A percentile compares a stretch with the other conserved stretches of the same genome.
These are phyloP conservation scores for Chlorella sp. DNA, from an alignment of 139 green algal genomes.

Conservation along the genomic window DNA sequence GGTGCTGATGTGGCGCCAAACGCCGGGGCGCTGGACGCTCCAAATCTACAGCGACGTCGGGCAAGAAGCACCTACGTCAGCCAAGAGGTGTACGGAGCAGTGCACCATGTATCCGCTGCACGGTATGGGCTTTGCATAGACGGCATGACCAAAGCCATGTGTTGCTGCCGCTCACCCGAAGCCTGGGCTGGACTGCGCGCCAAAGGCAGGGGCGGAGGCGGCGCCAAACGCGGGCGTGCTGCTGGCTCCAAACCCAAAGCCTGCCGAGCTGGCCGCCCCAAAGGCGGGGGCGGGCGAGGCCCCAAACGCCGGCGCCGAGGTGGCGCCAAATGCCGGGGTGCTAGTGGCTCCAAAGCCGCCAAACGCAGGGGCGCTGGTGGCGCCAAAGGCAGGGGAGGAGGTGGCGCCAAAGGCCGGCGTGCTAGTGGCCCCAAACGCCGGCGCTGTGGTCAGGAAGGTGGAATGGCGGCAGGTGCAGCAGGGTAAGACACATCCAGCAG, in stretches of 20 bases:
- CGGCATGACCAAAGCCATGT: too few species aligned
- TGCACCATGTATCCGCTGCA: too few species aligned
- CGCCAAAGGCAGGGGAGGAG: slow-evolving; percentile 58
- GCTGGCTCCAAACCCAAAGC: slow-evolving; percentile 63
- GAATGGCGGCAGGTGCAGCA: background rate
- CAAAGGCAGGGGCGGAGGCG: slow-evolving; percentile 56
- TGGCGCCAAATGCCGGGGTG: slow-evolving; percentile 37
- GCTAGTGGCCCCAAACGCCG: slow-evolving; percentile 32
- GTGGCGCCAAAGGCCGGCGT: slow-evolving; percentile 43
- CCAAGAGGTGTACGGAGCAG: too few species aligned
- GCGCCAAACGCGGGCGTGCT: slow-evolving; percentile 64
- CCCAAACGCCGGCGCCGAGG: slow-evolving; percentile 47
- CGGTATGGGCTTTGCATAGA: too few species aligned
- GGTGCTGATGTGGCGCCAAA: slow-evolving; percentile 11
- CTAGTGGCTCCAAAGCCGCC: background rate
- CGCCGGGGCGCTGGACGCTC: slow-evolving; percentile 18
- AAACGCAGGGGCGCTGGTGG: slow-evolving; percentile 1
- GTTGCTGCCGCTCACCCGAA: too few species aligned
- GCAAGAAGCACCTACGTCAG: too few species aligned
- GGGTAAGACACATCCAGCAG: too few species aligned
- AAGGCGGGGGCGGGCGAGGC: slow-evolving; percentile 55
- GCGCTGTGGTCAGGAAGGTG: background rate
- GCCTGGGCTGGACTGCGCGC: slow-evolving; percentile 34
- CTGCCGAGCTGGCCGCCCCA: slow-evolving; percentile 48
- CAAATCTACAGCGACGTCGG: slow-evolving; percentile 42